These are phyloP conservation scores for Pythium utonaiense DNA, from an alignment of 352 stramenopile genomes.

Conservation along the genomic window DNA sequence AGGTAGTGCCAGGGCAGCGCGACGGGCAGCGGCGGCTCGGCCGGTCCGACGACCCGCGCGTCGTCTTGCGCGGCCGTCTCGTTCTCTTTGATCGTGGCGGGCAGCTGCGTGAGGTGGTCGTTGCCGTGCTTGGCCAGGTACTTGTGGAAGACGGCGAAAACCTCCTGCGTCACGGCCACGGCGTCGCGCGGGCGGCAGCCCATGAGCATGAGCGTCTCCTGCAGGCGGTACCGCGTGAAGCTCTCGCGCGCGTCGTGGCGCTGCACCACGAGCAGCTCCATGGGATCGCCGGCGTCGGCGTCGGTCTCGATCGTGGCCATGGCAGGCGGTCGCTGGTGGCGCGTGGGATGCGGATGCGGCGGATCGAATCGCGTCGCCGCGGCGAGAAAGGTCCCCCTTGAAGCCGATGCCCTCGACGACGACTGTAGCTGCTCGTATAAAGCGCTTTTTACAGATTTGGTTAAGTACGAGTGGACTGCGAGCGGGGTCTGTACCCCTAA, in stretches of 20 bases:
- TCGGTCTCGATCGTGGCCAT: conserved; percentile 62
- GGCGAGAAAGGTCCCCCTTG: background rate
- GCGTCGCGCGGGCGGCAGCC: conserved; percentile 75
- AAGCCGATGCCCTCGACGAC: no score
- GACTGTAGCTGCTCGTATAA: no score
- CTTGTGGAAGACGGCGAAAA: conserved; percentile 60
- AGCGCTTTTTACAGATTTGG: conserved; percentile 1
- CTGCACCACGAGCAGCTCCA: conserved; percentile 72
- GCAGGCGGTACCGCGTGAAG: conserved; percentile 80
- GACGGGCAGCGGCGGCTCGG: conserved; percentile 5
- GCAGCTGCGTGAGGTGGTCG: background rate
- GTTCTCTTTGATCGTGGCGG: background rate
- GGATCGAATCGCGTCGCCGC: no score
- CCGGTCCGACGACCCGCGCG: background rate
- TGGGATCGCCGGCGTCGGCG: conserved; percentile 58
- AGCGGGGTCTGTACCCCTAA: background rate
- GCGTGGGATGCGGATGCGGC: no score
- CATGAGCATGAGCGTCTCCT: conserved; percentile 89
- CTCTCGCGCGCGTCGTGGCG: conserved; percentile 45
- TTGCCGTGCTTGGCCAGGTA: conserved; percentile 32
- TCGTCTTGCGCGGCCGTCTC: background rate
- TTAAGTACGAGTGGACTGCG: background rate
- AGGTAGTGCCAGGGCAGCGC: conserved; percentile 69
- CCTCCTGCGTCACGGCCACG: conserved; percentile 59
- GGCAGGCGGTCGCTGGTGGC: conserved; percentile 5